These are phyloP conservation scores for Abortiporus biennis DNA, from an alignment of 1,284 basidiomycete genomes.

Conservation along the genomic window DNA sequence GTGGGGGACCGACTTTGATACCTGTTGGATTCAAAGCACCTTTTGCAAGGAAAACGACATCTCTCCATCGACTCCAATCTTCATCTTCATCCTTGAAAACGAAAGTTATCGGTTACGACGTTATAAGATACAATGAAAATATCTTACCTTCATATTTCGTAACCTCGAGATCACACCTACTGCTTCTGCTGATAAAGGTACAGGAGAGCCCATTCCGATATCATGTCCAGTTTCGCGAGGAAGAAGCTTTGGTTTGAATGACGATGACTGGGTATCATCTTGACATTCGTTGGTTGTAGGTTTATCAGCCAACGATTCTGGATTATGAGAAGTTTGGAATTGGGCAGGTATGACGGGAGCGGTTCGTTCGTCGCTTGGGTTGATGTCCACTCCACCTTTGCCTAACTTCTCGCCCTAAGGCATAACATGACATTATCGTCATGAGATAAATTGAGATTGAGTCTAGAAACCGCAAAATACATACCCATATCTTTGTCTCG, in stretches of 20 bases:
- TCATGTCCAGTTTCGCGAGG: constrained; percentile 81
- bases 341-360: constrained; percentile 62
- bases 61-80: constrained; percentile 87
- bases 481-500: constrained; percentile 75
- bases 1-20: constrained; percentile 42
- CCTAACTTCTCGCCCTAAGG: constrained; percentile 65
- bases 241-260: constrained; percentile 36
- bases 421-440: neutral
- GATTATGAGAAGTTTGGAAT: constrained; percentile 28
- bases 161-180: constrained; percentile 82
- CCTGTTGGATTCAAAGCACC: constrained; percentile 46
- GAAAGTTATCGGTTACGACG: constrained; percentile 7
- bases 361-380: constrained; percentile 55
- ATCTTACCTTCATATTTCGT: constrained; percentile 73
- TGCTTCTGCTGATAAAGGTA: constrained; percentile 79
- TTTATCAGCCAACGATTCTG: constrained; percentile 25
- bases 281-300: neutral
- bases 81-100: constrained; percentile 74
- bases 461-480: constrained; percentile 14
- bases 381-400: constrained; percentile 76
- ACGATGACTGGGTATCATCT: neutral
- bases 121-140: constrained; percentile 6
- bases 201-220: constrained; percentile 87
- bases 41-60: constrained; percentile 76
- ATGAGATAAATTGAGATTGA: neutral